Evolutionary conservation across 805 yeast genomes (phyloP), one percentile per base, ranked within the genome.

Genomic region (Sugiyamaella mastotermitis): DNA sequence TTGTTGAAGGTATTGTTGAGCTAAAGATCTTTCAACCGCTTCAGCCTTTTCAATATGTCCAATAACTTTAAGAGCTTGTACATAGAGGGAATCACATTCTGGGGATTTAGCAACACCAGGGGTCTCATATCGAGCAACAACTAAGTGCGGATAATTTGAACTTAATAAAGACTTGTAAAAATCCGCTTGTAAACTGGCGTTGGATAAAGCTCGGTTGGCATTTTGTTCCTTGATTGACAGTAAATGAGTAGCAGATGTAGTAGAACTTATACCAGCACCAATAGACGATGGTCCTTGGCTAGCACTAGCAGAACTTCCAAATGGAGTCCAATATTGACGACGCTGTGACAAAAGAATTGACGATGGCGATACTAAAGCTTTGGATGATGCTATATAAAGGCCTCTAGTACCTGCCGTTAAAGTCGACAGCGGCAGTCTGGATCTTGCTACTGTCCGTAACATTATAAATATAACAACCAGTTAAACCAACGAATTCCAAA

Each of bases 91-190:
- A 37, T 86, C 78, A 64, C 97, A 83, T 46, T 83, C 94, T 2
- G 76, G 71, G 40, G 83, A 79, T 9, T 80, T 66, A 7, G 95
- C 92, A 38, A 92, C 84, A n/a, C 95, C 95, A 0, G 92, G 83
- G 6, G 94, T 83, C 59, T 94, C 97, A 58, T 75, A 94, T 43
- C 99, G 74, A 41, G 92, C 81, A n/a, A 90, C 86, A 5, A 92
- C 95, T 38, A 90, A 80, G 52, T 87, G 95, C n/a, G 98, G 97
- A 57, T 86, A 92, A 62, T 84, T 83, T 39, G 90, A 73, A 41
- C 74, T 74, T 47, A 92, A 60, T 33, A 92, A 66, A 10, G 77
- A 69, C 45, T 74, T 72, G 65, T 92, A 92, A 53, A 92, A 90
- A 40, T 76, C 80, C 1, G 94, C 88, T 63, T 92, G 99, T 4